Base-by-base conservation (phyloP, 345 rosid genomes). In the Lumnitzera littorea region DNA sequence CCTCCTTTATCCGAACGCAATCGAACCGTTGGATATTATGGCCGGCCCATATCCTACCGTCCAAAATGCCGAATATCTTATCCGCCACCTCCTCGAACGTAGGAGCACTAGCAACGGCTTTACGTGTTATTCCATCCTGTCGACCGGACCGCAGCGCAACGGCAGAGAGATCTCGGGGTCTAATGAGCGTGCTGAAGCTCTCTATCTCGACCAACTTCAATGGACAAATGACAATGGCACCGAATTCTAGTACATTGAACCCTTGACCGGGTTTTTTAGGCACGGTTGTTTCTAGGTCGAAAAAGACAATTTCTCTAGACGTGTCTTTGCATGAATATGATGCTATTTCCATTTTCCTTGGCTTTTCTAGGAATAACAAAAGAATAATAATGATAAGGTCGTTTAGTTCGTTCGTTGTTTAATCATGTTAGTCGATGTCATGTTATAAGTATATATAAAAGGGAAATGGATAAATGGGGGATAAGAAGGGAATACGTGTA, bases 21-120 rank as follows among this genome's bases (percentile, higher is more conserved):
- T 92, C 97, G 12, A 92, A 92, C 70, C 98, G 82, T 48, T 62
- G 80, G 15, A 92, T 92, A 63, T 92, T 87, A 67, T 92, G 97
- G 29, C 98, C 98, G 8, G 97, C 97, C 97, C 99, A 94, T 54
- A 92, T 65, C 55, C 91, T 76, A 13, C 91, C 94, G 15, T 92
- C 70, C 81, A 92, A 74, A 49, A 87, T 68, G 61, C 59, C 14
- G 23, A 61, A 87, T 46, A 92, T 81, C 67, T 77, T 80, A 15
- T 85, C 90, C 4, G 97, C 88, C 48, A 92, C 95, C 48, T 84
- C 74, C 62, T 72, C 80, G 12, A 89, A 87, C 1, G 51, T 23
- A 0, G 97, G 98, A 1, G 98, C 98, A 25, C 68, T 57, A 0
- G 67, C 75, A 5, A 89, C 86, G n/a, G 78, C 79, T 10, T 70